A percentile compares a stretch with the other conserved stretches of the same genome.
Evolutionary conservation across 1,139 yeast genomes (phyloP).

Genomic region (Yamadazyma spencermartinsiae): DNA sequence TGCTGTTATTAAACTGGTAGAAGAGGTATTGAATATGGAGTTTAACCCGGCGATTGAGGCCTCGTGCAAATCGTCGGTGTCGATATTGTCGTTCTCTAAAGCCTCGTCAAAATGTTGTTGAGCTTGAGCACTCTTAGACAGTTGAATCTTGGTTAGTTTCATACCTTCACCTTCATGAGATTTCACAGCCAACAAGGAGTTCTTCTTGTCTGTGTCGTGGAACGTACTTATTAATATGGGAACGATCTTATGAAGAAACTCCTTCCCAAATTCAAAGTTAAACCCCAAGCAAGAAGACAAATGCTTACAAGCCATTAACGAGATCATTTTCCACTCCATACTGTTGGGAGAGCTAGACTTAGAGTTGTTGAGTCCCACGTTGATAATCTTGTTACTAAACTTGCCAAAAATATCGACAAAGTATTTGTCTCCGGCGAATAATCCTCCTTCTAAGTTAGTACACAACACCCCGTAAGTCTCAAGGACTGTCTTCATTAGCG

Average conservation of each 20-base stretch:
- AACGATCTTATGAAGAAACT: slow-evolving; percentile 38
- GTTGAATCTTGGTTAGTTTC: slow-evolving; percentile 27
- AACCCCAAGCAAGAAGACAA: slow-evolving; percentile 46
- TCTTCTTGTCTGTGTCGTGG: slow-evolving; percentile 17
- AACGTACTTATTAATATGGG: slow-evolving; percentile 43
- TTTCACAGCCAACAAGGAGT: slow-evolving; percentile 15
- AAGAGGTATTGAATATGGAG: slow-evolving; percentile 51
- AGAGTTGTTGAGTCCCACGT: slow-evolving; percentile 19
- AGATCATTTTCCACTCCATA: slow-evolving; percentile 51
- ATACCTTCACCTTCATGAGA: slow-evolving; percentile 20
- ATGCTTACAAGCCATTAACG: slow-evolving; percentile 45
- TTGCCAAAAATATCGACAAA: slow-evolving; percentile 53
- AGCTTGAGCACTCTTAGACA: slow-evolving; percentile 24
- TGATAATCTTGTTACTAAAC: slow-evolving; percentile 40
- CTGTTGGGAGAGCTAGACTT: slow-evolving; percentile 31
- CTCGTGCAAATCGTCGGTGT: slow-evolving; percentile 30
- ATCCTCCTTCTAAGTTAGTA: slow-evolving; percentile 60
- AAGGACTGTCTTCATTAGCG: slow-evolving; percentile 53
- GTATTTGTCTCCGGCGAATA: slow-evolving; percentile 69
- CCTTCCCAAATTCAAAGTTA: slow-evolving; percentile 36
- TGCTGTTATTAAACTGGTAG: slow-evolving; percentile 48
- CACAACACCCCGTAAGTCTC: slow-evolving; percentile 62
- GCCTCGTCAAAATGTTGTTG: slow-evolving; percentile 26
- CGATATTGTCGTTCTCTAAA: slow-evolving; percentile 30
- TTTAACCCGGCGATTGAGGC: slow-evolving; percentile 47